Percentiles rank a stretch among this genome's conserved stretches.
Conservation (phyloP, 306 rosid species). For the Lathyrus oleraceus region DNA sequence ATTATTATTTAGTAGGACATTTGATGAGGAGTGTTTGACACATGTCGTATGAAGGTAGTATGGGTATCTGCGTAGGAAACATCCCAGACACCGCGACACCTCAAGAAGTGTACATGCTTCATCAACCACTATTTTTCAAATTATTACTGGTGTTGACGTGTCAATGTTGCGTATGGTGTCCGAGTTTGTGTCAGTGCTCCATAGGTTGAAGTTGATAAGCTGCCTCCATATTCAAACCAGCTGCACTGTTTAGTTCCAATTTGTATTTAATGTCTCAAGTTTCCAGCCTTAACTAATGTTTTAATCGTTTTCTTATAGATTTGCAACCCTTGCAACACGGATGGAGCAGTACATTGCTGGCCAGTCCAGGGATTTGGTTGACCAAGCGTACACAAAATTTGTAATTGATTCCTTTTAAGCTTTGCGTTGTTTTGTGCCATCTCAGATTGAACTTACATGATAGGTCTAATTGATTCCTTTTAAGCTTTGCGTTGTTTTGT, state of each 20-base stretch:
- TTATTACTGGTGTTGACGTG: background rate
- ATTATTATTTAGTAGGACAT: background rate
- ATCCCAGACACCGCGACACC: background rate
- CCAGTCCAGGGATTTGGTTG: slow-evolving; percentile 98
- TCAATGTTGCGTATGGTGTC: background rate
- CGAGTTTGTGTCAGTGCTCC: background rate
- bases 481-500: slow-evolving; percentile 21
- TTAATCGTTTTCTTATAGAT: slow-evolving; percentile 51
- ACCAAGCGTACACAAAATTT: slow-evolving; percentile 94
- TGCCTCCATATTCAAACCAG: slow-evolving; percentile 1
- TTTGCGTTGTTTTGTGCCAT: slow-evolving; percentile 24
- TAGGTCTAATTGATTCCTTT: slow-evolving; percentile 54
- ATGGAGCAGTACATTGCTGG: slow-evolving; percentile 97
- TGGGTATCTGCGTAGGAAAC: background rate
- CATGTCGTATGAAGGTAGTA: background rate
- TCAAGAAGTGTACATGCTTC: slow-evolving; percentile 5
- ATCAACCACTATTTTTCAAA: background rate
- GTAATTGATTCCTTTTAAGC: slow-evolving; percentile 52
- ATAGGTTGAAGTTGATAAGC: slow-evolving; percentile 11
- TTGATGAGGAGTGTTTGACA: background rate
- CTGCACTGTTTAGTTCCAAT: background rate
- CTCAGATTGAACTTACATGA: slow-evolving; percentile 11
- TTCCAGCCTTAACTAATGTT: slow-evolving; percentile 23
- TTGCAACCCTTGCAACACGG: slow-evolving; percentile 93
- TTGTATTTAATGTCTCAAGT: background rate